Evolutionary conservation across 192 early-diverging fungal species (phyloP), one percentile per base, ranked within the genome.

Genomic region (Backusella sp.): DNA sequence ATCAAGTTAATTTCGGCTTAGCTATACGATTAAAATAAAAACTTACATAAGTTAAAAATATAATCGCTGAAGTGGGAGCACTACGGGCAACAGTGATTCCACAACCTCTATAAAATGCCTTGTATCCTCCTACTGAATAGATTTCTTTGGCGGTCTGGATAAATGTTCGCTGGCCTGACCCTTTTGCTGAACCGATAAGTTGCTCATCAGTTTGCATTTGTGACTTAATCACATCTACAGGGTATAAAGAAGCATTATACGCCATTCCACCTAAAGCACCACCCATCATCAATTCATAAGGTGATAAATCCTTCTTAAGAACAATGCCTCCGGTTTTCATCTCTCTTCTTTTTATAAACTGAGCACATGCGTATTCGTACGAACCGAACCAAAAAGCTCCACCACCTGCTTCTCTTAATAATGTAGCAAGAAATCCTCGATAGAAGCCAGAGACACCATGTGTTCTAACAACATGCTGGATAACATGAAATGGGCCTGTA

Each of bases 371-470:
- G 36, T 91, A 79, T 83, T 99, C 98, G 73, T 99, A 99, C 1
- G 91, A 87, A 74, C 98, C 97, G 76, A 99, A 99, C 98, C 98
- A 99, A 30, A 92, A 93, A 4, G 90, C 96, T n/a, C 96, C 94
- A 30, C 97, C 98, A 39, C 92, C 88, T 4, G 91, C 85, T 80
- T 99, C 98, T 41, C 97, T 89, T 34, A 97, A 83, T 46, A 98
- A 86, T 0, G 97, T 99, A 5, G 90, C 92, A 19, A 92, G 69
- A 77, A 92, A 92, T 3, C 95, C 95, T 19, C 88, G 87, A 73
- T 96, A 96, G 62, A 95, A 89, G 3, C 94, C 95, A 5, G 65
- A 67, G 11, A 88, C 59, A 7, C 89, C 88, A 66, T 89, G 73
- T 42, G 80, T 79, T 68, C 77, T 78, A 56, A 84, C 62, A 14